A percentile compares a stretch with the other conserved stretches of the same genome.
phyloP scores from a whole-genome alignment of 1,139 yeast genomes.

The Hyphopichia burtonii region DNA sequence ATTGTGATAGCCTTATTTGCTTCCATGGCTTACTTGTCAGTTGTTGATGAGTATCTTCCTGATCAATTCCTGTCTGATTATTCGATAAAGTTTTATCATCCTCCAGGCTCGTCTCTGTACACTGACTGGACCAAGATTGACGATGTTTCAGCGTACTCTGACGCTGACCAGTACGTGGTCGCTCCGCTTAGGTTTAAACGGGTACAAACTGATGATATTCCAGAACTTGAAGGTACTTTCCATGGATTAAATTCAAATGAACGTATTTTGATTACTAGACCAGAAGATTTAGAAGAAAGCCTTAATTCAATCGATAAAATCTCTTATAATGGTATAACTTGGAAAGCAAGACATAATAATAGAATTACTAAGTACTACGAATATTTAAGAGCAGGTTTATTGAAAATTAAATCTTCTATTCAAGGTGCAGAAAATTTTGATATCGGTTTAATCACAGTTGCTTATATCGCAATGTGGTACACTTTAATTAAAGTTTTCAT shows the following conservation, averaged over 20 bases:
- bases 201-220: constrained; percentile 30
- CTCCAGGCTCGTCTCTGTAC: constrained; percentile 36
- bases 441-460: constrained; percentile 73
- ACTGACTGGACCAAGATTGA: constrained; percentile 47
- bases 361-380: constrained; percentile 65
- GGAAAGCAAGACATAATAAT: constrained; percentile 68
- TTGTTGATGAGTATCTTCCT: constrained; percentile 76
- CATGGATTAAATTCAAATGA: constrained; percentile 34
- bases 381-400: constrained; percentile 47
- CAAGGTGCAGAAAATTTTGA: constrained; percentile 86
- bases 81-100: constrained; percentile 40
- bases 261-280: constrained; percentile 42
- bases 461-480: constrained; percentile 89
- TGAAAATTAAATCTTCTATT: constrained; percentile 53
- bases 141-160: constrained; percentile 30
- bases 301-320: constrained; percentile 31
- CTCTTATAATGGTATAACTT: constrained; percentile 44
- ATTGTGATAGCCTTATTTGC: constrained; percentile 73
- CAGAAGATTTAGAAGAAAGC: constrained; percentile 32
- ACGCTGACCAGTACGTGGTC: constrained; percentile 47
- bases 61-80: constrained; percentile 20
- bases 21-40: constrained; percentile 76
- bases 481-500: constrained; percentile 74
- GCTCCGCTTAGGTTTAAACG: constrained; percentile 58
- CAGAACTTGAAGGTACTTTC: constrained; percentile 32